phyloP scores from a whole-genome alignment of 257 asterid genomes.

The Cordia subcordata region DNA sequence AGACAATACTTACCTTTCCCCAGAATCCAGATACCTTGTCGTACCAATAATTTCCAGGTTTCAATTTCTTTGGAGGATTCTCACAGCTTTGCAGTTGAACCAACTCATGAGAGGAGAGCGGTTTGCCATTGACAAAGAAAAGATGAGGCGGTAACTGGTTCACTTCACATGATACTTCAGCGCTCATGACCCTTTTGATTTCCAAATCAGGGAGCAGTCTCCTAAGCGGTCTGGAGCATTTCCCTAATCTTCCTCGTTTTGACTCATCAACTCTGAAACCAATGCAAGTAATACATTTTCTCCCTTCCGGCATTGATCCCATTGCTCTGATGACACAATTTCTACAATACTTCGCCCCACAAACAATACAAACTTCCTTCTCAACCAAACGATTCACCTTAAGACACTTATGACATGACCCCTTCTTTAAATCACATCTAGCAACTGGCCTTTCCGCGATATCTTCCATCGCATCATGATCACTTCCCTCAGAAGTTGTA shows the following conservation, averaged over 20 bases:
- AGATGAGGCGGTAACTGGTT: slow-evolving; percentile 73
- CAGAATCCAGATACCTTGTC: slow-evolving; percentile 84
- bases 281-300: slow-evolving; percentile 73
- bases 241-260: slow-evolving; percentile 61
- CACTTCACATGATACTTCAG: slow-evolving; percentile 49
- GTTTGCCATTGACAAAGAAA: slow-evolving; percentile 52
- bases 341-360: slow-evolving; percentile 74
- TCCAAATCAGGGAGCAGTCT: slow-evolving; percentile 36
- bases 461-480: slow-evolving; percentile 19
- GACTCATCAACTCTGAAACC: slow-evolving; percentile 56
- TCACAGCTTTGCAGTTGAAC: slow-evolving; percentile 52
- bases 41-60: slow-evolving; percentile 89
- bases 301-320: slow-evolving; percentile 98
- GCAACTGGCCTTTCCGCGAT: slow-evolving; percentile 34
- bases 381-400: slow-evolving; percentile 46
- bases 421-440: slow-evolving; percentile 43
- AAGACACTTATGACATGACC: slow-evolving; percentile 56
- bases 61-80: slow-evolving; percentile 80
- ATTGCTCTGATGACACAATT: slow-evolving; percentile 77
- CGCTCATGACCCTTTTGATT: slow-evolving; percentile 45
- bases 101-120: slow-evolving; percentile 52
- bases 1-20: slow-evolving; percentile 71
- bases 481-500: slow-evolving; percentile 29
- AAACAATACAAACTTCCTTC: slow-evolving; percentile 76
- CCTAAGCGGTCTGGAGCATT: slow-evolving; percentile 61